Percentiles rank a stretch among this genome's conserved stretches.
These are phyloP conservation scores for Hanseniaspora vineae DNA, from an alignment of 805 yeast species.

Conservation along the genomic window DNA sequence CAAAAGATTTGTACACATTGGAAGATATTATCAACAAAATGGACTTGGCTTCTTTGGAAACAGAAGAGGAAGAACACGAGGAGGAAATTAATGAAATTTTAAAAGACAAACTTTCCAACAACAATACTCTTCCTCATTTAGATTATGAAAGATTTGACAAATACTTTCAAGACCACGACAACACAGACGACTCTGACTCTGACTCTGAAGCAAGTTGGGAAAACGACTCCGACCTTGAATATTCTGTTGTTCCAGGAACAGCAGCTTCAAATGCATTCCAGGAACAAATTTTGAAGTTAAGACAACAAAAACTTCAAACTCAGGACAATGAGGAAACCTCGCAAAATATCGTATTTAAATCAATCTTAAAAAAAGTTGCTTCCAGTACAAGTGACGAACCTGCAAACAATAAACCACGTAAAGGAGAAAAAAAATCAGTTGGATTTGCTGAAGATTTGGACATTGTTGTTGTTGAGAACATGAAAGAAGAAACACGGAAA, in stretches of 20 bases:
- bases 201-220: conserved; percentile 10
- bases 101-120: conserved; percentile 1
- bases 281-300: conserved; percentile 16
- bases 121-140: neutral
- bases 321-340: neutral
- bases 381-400: neutral
- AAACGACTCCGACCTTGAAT: conserved; percentile 9
- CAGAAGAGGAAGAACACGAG: conserved; percentile 9
- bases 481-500: conserved; percentile 19
- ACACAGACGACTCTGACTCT: conserved; percentile 5
- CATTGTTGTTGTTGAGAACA: conserved; percentile 21
- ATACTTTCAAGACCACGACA: conserved; percentile 4
- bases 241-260: conserved; percentile 14
- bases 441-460: conserved; percentile 22
- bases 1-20: conserved; percentile 20
- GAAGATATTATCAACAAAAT: conserved; percentile 21
- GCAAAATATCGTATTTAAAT: neutral
- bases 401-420: neutral
- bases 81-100: conserved; percentile 15
- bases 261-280: conserved; percentile 16
- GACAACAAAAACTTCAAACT: conserved; percentile 4
- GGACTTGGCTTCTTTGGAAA: conserved; percentile 20
- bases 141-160: conserved; percentile 4
- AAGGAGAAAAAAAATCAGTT: conserved; percentile 14
- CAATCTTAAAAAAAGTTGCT: conserved; percentile 2